phyloP scores from a whole-genome alignment of 768 basidiomycete species.

The Tricholoma terreum region DNA sequence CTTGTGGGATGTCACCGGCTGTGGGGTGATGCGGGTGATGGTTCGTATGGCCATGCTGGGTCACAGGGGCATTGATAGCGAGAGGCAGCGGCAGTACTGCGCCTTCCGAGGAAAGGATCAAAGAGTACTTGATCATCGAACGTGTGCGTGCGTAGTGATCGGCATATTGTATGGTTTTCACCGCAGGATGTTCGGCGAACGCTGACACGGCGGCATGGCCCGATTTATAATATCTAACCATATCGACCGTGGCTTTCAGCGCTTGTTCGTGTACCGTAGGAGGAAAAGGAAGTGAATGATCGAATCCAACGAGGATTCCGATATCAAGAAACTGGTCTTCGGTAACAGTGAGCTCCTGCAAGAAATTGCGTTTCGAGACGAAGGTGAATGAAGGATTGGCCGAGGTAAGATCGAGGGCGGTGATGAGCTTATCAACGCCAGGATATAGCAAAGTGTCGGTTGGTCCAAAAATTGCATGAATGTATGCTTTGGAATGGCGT shows the following conservation, averaged over 20 bases:
- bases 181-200: conserved; percentile 76
- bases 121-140: conserved; percentile 87
- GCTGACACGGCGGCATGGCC: conserved; percentile 78
- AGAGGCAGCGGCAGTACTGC: conserved; percentile 76
- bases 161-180: conserved; percentile 73
- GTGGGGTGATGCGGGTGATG: conserved; percentile 69
- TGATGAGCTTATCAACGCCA: conserved; percentile 84
- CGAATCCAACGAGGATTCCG: conserved; percentile 88
- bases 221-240: conserved; percentile 91
- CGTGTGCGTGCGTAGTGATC: conserved; percentile 89
- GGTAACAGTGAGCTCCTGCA: conserved; percentile 54
- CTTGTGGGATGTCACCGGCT: conserved; percentile 82
- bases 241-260: conserved; percentile 83
- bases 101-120: conserved; percentile 88
- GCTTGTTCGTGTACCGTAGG: conserved; percentile 79
- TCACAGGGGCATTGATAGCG: conserved; percentile 50
- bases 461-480: conserved; percentile 90
- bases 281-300: conserved; percentile 75
- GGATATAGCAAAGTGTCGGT: conserved; percentile 90
- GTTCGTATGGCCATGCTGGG: conserved; percentile 45
- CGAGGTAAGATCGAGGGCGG: conserved; percentile 74
- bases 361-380: conserved; percentile 72
- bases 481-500: conserved; percentile 89
- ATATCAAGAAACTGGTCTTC: conserved; percentile 96
- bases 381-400: conserved; percentile 74